These are phyloP conservation scores for Acorus calamus DNA, from an alignment of 106 monocot species.

Conservation along the genomic window DNA sequence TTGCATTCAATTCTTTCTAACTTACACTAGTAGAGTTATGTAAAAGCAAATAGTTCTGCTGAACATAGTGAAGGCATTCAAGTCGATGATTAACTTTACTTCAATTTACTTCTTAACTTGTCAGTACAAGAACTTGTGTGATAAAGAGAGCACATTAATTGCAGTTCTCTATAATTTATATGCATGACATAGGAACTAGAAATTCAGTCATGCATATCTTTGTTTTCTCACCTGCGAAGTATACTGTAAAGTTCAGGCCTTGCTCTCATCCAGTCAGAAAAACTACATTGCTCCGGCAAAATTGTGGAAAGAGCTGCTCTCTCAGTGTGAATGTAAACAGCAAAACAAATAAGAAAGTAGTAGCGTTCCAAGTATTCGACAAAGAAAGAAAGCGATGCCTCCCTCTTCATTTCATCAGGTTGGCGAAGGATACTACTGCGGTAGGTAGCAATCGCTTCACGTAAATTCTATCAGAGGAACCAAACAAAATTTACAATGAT, in stretches of 20 bases:
- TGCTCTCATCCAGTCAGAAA: conserved; percentile 97
- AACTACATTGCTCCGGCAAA: conserved; percentile 48
- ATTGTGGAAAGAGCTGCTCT: conserved; percentile 34
- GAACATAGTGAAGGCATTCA: no score
- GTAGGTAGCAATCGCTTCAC: conserved; percentile 90
- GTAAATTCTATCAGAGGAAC: conserved; percentile 56
- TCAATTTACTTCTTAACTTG: no score
- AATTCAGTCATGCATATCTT: no score
- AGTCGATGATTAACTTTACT: no score
- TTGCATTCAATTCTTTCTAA: no score
- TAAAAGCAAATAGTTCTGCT: no score
- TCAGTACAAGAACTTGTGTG: no score
- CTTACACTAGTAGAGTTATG: no score
- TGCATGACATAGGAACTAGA: no score
- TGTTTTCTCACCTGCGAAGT: conserved; percentile 59
- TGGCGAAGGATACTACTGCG: conserved; percentile 91
- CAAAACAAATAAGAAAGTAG: conserved; percentile 98
- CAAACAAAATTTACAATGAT: conserved; percentile 1
- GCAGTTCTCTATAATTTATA: no score
- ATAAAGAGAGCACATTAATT: no score
- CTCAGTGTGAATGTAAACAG: conserved; percentile 87
- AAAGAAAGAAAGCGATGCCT: conserved; percentile 91
- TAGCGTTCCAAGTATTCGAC: conserved; percentile 96
- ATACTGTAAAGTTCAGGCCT: conserved; percentile 99
- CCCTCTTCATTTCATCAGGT: conserved; percentile 97